Conservation (phyloP, 345 rosid genomes). For the Atalantia buxifolia region DNA sequence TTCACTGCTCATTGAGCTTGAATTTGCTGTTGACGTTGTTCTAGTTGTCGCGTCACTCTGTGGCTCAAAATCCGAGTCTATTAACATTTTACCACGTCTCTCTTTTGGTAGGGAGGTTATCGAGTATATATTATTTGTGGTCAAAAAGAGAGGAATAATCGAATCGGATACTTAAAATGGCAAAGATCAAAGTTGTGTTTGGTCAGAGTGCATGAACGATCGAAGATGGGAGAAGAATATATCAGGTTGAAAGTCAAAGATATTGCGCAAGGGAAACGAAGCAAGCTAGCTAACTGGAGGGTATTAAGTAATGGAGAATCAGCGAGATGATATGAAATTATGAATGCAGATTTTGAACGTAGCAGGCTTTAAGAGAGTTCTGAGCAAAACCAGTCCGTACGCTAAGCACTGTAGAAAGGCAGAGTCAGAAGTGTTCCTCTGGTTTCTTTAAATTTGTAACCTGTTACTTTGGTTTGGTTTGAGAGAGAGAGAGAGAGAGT, state of each 20-base stretch:
- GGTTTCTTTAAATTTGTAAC: background rate
- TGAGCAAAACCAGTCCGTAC: conserved; percentile 29
- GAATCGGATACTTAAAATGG: conserved; percentile 15
- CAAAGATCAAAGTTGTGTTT: background rate
- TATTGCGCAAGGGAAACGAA: background rate
- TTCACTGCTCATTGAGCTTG: conserved; percentile 68
- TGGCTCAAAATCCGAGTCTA: conserved; percentile 39
- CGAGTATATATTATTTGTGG: background rate
- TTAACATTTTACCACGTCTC: conserved; percentile 27
- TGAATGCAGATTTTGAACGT: conserved; percentile 18
- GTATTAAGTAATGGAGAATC: conserved; percentile 1
- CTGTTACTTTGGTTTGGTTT: background rate
- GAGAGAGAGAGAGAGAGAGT: background rate
- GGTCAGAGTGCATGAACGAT: background rate
- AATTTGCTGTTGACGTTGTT: conserved; percentile 21
- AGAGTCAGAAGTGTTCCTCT: background rate
- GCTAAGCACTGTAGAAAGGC: conserved; percentile 1
- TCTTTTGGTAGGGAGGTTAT: background rate
- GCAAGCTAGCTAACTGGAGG: background rate
- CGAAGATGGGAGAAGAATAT: background rate
- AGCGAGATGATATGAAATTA: background rate
- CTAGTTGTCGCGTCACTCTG: conserved; percentile 38
- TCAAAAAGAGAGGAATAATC: background rate
- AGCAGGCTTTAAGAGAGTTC: conserved; percentile 21
- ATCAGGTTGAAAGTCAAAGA: conserved; percentile 4